These are phyloP conservation scores for Clonostachys chloroleuca DNA, from an alignment of 2,329 filamentous ascomycete species.

Conservation along the genomic window DNA sequence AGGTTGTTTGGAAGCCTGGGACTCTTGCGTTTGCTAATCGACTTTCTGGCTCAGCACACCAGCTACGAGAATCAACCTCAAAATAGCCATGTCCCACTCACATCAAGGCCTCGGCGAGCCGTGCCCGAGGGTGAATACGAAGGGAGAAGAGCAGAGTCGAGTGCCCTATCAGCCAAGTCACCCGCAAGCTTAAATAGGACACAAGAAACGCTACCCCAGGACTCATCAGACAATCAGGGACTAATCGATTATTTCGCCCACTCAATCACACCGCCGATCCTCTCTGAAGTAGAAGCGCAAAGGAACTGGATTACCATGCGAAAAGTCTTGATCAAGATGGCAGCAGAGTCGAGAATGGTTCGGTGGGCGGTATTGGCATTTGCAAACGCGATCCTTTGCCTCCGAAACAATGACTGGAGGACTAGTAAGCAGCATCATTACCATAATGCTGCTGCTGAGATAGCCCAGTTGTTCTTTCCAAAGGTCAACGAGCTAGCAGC, in stretches of 20 bases:
- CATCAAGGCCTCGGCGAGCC: too few relatives aligned
- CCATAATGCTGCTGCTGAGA: conserved; percentile 24
- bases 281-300: conserved; percentile 47
- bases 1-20: too few relatives aligned
- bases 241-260: conserved; percentile 43
- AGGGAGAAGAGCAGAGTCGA: conserved; percentile 30
- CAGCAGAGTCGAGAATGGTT: conserved; percentile 39
- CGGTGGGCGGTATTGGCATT: conserved; percentile 44
- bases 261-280: conserved; percentile 45
- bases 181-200: too few relatives aligned
- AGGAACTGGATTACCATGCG: conserved; percentile 46
- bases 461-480: conserved; percentile 9
- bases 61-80: too few relatives aligned
- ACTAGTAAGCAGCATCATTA: conserved; percentile 28
- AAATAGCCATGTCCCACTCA: too few relatives aligned
- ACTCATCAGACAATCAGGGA: conserved; percentile 6
- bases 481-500: conserved; percentile 12
- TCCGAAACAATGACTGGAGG: conserved; percentile 20
- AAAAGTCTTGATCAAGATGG: conserved; percentile 41
- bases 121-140: neutral
- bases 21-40: too few relatives aligned
- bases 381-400: conserved; percentile 35
- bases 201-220: conserved; percentile 9
- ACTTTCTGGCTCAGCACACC: too few relatives aligned
- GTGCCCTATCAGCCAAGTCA: too few relatives aligned